Evolutionary conservation across 768 basidiomycete species (phyloP), one percentile per base, ranked within the genome.

Genomic region (Termitomyces sp.): DNA sequence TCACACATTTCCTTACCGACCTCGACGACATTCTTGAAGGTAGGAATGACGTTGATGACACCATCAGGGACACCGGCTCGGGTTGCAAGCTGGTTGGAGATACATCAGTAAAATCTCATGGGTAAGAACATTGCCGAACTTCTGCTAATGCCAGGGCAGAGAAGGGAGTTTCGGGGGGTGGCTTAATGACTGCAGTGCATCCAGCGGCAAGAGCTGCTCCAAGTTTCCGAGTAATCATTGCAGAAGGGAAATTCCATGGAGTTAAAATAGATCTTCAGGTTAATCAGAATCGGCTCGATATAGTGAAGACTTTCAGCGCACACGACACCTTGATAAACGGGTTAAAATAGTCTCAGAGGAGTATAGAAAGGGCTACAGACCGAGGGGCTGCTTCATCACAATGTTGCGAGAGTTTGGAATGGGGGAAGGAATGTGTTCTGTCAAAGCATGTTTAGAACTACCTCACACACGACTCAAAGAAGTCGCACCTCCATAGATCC

Each of bases 131-230:
- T 40, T 65, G 3, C 24, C 58, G 16, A 46, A 91, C 92, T 77
- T 97, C 95, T n/a, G 85, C 87, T 22, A 98, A 78, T 5, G 96
- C 97, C 11, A 98, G 81, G 9, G 87, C 85, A 32, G 92, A 93
- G 74, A 92, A 97, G 1, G 97, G 97, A 0, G 97, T 93, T 72
- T 99, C 97, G 0, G 93, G 83, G 0, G 97, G 88, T 1, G 95
- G 95, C 65, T 98, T 98, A 70, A 98, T 86, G 48, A 99, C 94
- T 0, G 87, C 81, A 0, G 96, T 97, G 69, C 96, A 98, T n/a
- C 97, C 97, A 16, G 94, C 94, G 2, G 95, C 96, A 16, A 98
- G 81, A 24, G 92, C 93, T 30, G 92, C 84, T 28, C 85, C 92
- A 16, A 94, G 75, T 71, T 95, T 95, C n/a, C 93, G 87, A 0